Evolutionary conservation across 768 basidiomycete genomes (phyloP).

Genomic region (Calocybe gangraenosa): DNA sequence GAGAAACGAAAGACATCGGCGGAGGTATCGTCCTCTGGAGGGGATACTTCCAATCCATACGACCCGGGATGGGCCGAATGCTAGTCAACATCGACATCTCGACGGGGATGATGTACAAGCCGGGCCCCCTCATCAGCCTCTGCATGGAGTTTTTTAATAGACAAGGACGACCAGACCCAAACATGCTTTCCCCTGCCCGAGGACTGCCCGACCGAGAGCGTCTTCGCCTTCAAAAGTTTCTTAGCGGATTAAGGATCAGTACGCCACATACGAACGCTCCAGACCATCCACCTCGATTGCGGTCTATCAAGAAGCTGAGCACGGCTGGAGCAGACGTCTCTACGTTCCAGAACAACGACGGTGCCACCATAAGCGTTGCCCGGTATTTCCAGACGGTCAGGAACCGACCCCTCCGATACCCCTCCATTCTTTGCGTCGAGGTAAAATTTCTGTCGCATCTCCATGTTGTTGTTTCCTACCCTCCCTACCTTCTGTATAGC

Average conservation of each 20-base stretch:
- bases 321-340: slow-evolving; percentile 41
- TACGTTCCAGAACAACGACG: slow-evolving; percentile 46
- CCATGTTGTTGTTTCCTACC: background rate
- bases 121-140: slow-evolving; percentile 54
- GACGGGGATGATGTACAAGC: slow-evolving; percentile 71
- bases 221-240: slow-evolving; percentile 32
- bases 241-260: slow-evolving; percentile 29
- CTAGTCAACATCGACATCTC: slow-evolving; percentile 77
- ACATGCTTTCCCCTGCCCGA: slow-evolving; percentile 28
- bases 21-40: slow-evolving; percentile 69
- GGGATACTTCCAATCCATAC: slow-evolving; percentile 77
- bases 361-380: slow-evolving; percentile 13
- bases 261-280: slow-evolving; percentile 14
- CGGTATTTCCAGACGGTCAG: slow-evolving; percentile 14
- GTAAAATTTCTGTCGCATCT: too few species aligned
- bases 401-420: slow-evolving; percentile 36
- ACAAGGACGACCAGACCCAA: slow-evolving; percentile 22
- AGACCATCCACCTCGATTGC: slow-evolving; percentile 21
- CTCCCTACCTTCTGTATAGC: slow-evolving; percentile 31
- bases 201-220: slow-evolving; percentile 50
- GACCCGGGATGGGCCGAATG: slow-evolving; percentile 60
- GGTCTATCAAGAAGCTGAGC: slow-evolving; percentile 55
- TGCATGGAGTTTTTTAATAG: slow-evolving; percentile 52
- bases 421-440: slow-evolving; percentile 50
- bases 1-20: slow-evolving; percentile 50